Conservation (phyloP, 78 protist species). For the Dictyostelium purpureum region DNA sequence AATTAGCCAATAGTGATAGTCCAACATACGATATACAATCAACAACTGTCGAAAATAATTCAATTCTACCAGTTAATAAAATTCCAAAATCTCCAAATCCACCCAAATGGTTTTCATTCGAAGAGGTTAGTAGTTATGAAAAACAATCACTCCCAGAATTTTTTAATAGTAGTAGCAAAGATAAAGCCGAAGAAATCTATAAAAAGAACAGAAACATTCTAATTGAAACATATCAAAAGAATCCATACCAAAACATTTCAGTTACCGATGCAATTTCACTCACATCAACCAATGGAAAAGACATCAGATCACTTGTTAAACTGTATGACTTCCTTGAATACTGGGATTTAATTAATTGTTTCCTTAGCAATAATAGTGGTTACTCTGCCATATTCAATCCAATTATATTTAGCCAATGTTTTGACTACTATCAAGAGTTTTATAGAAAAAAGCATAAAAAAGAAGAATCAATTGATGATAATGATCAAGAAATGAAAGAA, state of each 20-base stretch:
- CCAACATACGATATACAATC: no score
- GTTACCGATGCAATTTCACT: slow-evolving; percentile 36
- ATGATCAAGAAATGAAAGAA: background rate
- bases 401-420: background rate
- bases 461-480: background rate
- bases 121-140: no score
- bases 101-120: no score
- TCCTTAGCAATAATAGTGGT: slow-evolving; percentile 46
- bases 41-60: no score
- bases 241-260: slow-evolving; percentile 69
- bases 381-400: background rate
- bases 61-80: no score
- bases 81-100: no score
- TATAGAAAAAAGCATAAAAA: background rate
- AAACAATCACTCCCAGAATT: no score
- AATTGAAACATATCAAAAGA: slow-evolving; percentile 70
- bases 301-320: slow-evolving; percentile 42
- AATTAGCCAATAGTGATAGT: no score
- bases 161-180: no score
- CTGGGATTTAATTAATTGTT: slow-evolving; percentile 81
- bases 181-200: slow-evolving; percentile 45
- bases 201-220: slow-evolving; percentile 72
- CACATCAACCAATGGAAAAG: slow-evolving; percentile 2
- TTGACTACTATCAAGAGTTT: background rate
- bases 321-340: slow-evolving; percentile 79